Evolutionary conservation across 148 eudicot species (phyloP), one percentile per base, ranked within the genome.

Genomic region (Nepenthes mirabilis): DNA sequence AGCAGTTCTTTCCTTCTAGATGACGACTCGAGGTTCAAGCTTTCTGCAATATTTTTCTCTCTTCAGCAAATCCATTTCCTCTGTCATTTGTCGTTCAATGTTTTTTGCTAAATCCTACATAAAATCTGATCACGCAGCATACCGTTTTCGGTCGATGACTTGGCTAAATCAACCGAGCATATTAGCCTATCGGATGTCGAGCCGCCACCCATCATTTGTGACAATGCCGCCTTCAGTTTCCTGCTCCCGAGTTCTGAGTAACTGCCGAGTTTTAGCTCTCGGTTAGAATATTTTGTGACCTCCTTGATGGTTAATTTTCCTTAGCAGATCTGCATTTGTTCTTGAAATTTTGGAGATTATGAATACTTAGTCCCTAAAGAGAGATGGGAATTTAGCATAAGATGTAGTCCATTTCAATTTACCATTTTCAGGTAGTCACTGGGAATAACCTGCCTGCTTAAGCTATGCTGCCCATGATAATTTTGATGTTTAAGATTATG

Each of bases 121-220:
- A 45, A 45, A 49, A 10, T 49, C 10, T 49, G 11, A 49, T 49
- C 13, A 61, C 75, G 79, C 86, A 86, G 95, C 75, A 90, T 90
- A 69, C 97, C 97, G 36, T 90, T 90, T 70, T 80, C 95, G 14
- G 88, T 77, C 14, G 97, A 90, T 64, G 97, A 87, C 66, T 63
- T 90, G 59, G 76, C 89, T 14, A 87, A 84, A 76, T 87, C 95
- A 55, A 87, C 83, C 71, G 91, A 84, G 53, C 83, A 68, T 58
- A 74, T 84, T 59, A 82, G 76, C 55, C 79, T 87, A 67, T 68
- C 83, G 13, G 87, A 87, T 61, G 81, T 90, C 54, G 89, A 84
- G 61, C 95, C 91, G 14, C 95, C 91, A 2, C 87, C 91, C 34
- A 87, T 87, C 65, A 82, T 90, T 67, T 82, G 83, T 47, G 97